Evolutionary conservation across 2,329 filamentous ascomycete species (phyloP).

Genomic region (Colletotrichum musicola): DNA sequence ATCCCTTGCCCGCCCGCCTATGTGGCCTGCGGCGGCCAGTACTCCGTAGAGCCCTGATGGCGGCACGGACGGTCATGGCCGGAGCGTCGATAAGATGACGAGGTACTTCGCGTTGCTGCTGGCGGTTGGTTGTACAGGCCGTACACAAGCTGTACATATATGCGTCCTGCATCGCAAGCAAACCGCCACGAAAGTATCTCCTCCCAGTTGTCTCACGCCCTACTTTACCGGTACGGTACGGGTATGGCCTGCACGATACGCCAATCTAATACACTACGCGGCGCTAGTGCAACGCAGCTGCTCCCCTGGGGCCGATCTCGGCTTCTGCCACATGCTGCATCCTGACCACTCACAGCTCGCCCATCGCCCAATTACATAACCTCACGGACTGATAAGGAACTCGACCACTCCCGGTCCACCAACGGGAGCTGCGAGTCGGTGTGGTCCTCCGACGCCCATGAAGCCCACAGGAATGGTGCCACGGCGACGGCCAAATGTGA

Average conservation of each 20-base stretch:
- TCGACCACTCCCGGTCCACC: conserved; percentile 11
- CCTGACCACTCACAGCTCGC: conserved; percentile 22
- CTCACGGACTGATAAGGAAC: conserved; percentile 38
- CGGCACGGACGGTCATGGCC: not conserved
- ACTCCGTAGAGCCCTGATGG: conserved; percentile 26
- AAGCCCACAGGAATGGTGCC: conserved; percentile 14
- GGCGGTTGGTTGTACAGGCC: too few relatives aligned
- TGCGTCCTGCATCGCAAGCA: too few relatives aligned
- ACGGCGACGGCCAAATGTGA: conserved; percentile 13
- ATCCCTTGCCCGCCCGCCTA: conserved; percentile 9
- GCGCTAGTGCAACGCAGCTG: conserved; percentile 33
- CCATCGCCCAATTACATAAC: conserved; percentile 39
- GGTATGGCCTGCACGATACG: conserved; percentile 11
- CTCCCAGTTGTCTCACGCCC: not conserved
- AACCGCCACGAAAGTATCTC: too few relatives aligned
- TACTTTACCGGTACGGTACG: too few relatives aligned
- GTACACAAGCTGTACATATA: too few relatives aligned
- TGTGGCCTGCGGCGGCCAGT: conserved; percentile 1
- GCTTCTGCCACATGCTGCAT: conserved; percentile 30
- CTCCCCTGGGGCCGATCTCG: conserved; percentile 39
- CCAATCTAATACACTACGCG: conserved; percentile 17
- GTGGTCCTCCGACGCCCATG: conserved; percentile 6
- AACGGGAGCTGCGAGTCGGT: conserved; percentile 28
- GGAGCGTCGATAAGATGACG: conserved; percentile 17
- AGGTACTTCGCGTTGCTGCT: not conserved